Conservation (phyloP, 2,329 filamentous ascomycete genomes). For the Zasmidium citrigriseum region DNA sequence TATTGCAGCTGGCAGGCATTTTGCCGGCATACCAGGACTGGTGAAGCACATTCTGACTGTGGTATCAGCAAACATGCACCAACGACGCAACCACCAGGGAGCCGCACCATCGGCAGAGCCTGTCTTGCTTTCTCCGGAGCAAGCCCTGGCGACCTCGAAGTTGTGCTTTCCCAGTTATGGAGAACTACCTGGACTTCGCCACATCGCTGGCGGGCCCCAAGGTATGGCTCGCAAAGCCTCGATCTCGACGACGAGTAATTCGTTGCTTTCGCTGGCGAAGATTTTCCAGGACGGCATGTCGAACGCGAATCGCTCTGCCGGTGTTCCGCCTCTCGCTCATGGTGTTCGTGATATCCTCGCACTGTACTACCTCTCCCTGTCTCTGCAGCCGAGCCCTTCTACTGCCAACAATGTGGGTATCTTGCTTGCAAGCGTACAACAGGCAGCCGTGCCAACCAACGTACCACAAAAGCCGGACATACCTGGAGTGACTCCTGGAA, state of each 20-base stretch:
- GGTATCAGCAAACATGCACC: constrained; percentile 46
- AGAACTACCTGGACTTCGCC: constrained; percentile 75
- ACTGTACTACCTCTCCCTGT: constrained; percentile 92
- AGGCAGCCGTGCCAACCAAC: constrained; percentile 47
- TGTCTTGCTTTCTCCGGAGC: constrained; percentile 78
- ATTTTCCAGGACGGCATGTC: constrained; percentile 97
- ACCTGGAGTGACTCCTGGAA: constrained; percentile 80
- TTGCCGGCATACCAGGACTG: constrained; percentile 72
- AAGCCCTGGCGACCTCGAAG: constrained; percentile 77
- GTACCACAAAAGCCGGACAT: constrained; percentile 49
- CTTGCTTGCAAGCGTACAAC: constrained; percentile 89
- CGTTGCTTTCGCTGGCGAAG: constrained; percentile 88
- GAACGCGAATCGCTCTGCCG: constrained; percentile 56
- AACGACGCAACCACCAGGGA: constrained; percentile 31
- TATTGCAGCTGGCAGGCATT: constrained; percentile 74
- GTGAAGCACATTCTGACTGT: constrained; percentile 76
- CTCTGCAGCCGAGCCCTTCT: constrained; percentile 91
- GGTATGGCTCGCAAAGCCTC: constrained; percentile 75
- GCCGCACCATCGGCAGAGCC: constrained; percentile 54
- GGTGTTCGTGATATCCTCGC: constrained; percentile 90
- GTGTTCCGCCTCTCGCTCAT: constrained; percentile 51
- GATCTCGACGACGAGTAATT: constrained; percentile 92
- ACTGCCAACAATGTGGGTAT: constrained; percentile 99
- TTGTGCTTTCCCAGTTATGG: constrained; percentile 77
- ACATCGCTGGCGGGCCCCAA: constrained; percentile 59